Base-by-base conservation (phyloP, 1,139 yeast genomes). In the Yamadazyma epiphylla region DNA sequence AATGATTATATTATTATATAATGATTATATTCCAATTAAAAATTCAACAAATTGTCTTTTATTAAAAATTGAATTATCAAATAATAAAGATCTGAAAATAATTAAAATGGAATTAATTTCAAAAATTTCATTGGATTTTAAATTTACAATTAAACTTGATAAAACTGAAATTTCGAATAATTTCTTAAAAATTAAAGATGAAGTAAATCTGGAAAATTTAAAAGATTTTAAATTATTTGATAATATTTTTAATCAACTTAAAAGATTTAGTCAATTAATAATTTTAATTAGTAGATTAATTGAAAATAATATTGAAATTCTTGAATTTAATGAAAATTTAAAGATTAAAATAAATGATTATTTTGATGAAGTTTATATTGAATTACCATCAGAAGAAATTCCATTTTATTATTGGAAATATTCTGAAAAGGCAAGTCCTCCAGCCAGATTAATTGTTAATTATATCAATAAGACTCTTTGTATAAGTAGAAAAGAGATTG, bases 1-100 rank as follows among this genome's bases (percentile, higher is more conserved):
- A 36, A 52, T 67, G 4, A 44, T 55, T 4, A 50, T 65, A 24
- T 51, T 60, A 30, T 42, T 68, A 5, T 60, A 51, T 39, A 67
- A 65, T 35, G 37, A 51, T 12, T 51, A 64, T 24, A 39, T 67
- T 11, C 74, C 73, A 0, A 35, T 65, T 7, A 34, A 48, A 15
- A 59, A 58, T 28, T 60, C 70, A 4, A 49, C 69, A 4, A 55
- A 64, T 6, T 46, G 60, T 27, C 45, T 68, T n/a, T 53, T 67
- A 24, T 44, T 68, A 17, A 51, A 53, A 31, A 55, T 64, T 5
- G 48, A 52, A 29, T 42, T 66, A 25, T 31, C 49, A 13, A 53
- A 53, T 32, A 35, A 42, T 7, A 28, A 36, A 15, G 39, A 35
- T 11, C 23, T 35, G 11, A 42, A 41, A 24, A 16, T 27, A 2